phyloP scores from a whole-genome alignment of 169 alveolate species.

The Plasmodium fragile region DNA sequence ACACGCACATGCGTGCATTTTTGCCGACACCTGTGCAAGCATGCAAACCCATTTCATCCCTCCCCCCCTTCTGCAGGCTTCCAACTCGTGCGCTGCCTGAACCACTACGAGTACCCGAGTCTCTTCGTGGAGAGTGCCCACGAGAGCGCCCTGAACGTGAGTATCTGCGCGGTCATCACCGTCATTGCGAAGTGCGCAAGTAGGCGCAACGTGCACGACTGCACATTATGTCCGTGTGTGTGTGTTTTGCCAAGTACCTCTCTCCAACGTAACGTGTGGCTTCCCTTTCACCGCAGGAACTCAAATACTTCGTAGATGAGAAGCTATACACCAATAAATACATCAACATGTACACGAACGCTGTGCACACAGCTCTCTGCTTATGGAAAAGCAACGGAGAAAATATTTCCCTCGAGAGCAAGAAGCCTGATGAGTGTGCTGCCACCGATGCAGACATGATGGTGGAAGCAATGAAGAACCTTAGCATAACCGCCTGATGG shows the following conservation, averaged over 20 bases:
- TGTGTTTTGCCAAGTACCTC: not conserved
- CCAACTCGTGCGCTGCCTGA: conserved; percentile 58
- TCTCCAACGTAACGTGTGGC: not conserved
- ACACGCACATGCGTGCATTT: not conserved
- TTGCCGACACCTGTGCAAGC: not conserved
- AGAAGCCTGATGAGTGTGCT: not conserved
- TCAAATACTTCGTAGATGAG: conserved; percentile 50
- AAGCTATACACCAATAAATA: conserved; percentile 51
- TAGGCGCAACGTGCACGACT: not conserved
- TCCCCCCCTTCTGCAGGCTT: conserved; percentile 21
- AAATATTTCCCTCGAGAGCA: conserved; percentile 5
- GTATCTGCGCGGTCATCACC: not conserved
- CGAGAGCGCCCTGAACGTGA: conserved; percentile 21
- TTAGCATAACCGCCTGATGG: conserved; percentile 11
- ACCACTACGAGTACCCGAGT: conserved; percentile 68
- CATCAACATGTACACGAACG: conserved; percentile 12
- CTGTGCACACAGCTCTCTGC: conserved; percentile 26
- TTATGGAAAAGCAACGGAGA: conserved; percentile 68
- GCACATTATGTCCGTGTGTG: not conserved
- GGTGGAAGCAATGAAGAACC: not conserved
- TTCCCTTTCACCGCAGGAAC: conserved; percentile 11
- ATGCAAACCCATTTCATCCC: not conserved
- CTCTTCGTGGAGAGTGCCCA: conserved; percentile 38
- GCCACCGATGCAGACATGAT: not conserved
- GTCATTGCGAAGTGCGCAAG: not conserved